Evolutionary conservation across 352 stramenopile genomes (phyloP).

Genomic region (Phytophthora tubulina): DNA sequence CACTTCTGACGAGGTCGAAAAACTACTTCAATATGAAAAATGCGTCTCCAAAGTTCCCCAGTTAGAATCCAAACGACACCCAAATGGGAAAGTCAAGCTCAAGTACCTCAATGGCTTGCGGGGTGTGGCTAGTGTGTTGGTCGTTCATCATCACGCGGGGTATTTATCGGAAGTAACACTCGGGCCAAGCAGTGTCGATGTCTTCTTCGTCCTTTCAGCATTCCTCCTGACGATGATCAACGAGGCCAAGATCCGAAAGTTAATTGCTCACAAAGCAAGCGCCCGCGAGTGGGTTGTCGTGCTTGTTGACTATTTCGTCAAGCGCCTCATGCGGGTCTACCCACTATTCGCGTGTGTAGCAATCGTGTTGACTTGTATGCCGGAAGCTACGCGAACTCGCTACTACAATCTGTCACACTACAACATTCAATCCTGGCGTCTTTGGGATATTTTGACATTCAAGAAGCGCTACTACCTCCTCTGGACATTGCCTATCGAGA

Average conservation of each 20-base stretch:
- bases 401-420: conserved; percentile 17
- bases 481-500: conserved; percentile 59
- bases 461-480: conserved; percentile 45
- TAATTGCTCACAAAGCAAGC: conserved; percentile 6
- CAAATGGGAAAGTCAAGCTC: conserved; percentile 12
- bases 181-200: conserved; percentile 26
- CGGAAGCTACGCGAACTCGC: conserved; percentile 2
- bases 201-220: conserved; percentile 44
- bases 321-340: conserved; percentile 16
- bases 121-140: conserved; percentile 27
- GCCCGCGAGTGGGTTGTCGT: background rate
- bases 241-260: conserved; percentile 21
- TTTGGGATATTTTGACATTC: conserved; percentile 12
- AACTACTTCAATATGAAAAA: too few relatives aligned
- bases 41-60: too few relatives aligned
- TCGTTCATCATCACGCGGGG: conserved; percentile 26
- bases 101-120: conserved; percentile 29
- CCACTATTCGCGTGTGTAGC: conserved; percentile 6
- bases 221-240: conserved; percentile 42
- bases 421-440: conserved; percentile 3
- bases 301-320: conserved; percentile 15
- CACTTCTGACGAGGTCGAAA: too few relatives aligned
- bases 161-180: conserved; percentile 22
- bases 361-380: conserved; percentile 11
- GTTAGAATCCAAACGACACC: conserved; percentile 26